Conservation (phyloP, 2,329 filamentous ascomycete species). For the Fusarium subtropicale region DNA sequence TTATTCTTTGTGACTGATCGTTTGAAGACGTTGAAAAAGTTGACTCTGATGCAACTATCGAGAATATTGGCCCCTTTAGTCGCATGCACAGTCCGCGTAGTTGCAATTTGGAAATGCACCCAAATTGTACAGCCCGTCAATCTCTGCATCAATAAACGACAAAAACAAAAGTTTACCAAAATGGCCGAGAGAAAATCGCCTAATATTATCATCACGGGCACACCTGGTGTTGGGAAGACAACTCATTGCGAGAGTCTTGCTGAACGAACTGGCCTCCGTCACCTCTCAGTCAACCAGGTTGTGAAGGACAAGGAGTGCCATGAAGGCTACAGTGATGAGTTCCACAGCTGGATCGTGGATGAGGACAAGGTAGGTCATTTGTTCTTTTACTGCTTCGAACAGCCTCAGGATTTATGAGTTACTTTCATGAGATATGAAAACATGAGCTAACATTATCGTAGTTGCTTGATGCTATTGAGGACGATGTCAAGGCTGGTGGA, state of each 20-base stretch:
- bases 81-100: conserved; percentile 28
- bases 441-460: conserved; percentile 50
- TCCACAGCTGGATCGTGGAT: conserved; percentile 91
- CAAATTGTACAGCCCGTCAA: conserved; percentile 29
- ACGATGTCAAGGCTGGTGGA: conserved; percentile 80
- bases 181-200: conserved; percentile 66
- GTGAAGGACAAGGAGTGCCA: conserved; percentile 90
- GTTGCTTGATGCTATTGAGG: conserved; percentile 90
- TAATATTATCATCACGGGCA: conserved; percentile 96
- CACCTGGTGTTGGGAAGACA: conserved; percentile 95
- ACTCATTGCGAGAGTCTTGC: conserved; percentile 88
- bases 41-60: conserved; percentile 23
- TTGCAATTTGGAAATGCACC: conserved; percentile 15
- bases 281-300: conserved; percentile 89
- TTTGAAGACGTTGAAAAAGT: not conserved
- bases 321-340: conserved; percentile 87
- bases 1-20: conserved; percentile 2
- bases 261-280: conserved; percentile 78
- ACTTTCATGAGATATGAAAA: not conserved
- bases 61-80: conserved; percentile 33
- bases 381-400: accelerated
- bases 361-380: conserved; percentile 81
- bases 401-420: not conserved
- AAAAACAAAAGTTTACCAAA: conserved; percentile 12
- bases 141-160: conserved; percentile 38